phyloP scores from a whole-genome alignment of 208 protist species.

The Blastocrithidia nonstop region DNA sequence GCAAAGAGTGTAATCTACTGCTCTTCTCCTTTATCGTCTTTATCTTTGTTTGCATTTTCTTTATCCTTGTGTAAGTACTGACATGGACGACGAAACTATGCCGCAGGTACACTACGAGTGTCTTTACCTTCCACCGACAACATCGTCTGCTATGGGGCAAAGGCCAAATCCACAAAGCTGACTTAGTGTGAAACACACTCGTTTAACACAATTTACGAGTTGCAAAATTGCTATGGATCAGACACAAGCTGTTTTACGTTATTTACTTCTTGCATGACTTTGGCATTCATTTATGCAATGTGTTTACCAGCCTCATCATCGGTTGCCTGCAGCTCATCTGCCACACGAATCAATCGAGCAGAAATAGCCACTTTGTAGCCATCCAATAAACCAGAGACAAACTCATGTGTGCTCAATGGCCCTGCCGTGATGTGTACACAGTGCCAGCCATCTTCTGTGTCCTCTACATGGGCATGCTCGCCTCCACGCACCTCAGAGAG shows the following conservation, averaged over 20 bases:
- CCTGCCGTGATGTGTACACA: constrained; percentile 18
- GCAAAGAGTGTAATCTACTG: constrained; percentile 8
- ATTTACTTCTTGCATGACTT: no score
- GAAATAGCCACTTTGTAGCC: constrained; percentile 20
- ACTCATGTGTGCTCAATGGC: constrained; percentile 32
- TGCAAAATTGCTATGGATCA: no score
- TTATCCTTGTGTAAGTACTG: constrained; percentile 8
- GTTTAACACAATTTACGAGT: no score
- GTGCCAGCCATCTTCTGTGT: constrained; percentile 15
- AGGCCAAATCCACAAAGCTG: constrained; percentile 29
- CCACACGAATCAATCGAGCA: no score
- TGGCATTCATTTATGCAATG: no score
- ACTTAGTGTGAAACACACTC: constrained; percentile 12
- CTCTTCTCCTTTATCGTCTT: constrained; percentile 6
- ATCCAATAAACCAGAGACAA: constrained; percentile 14
- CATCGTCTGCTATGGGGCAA: constrained; percentile 10
- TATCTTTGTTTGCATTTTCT: not conserved
- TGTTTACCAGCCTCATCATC: no score
- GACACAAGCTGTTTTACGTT: no score
- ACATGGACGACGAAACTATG: constrained; percentile 19
- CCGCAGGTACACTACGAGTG: constrained; percentile 11
- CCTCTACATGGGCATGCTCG: constrained; percentile 7
- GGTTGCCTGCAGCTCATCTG: no score
- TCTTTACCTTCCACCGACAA: constrained; percentile 18
- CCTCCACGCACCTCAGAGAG: constrained; percentile 11